phyloP scores from a whole-genome alignment of 108 stramenopile genomes.

The Cylindrotheca closterium region DNA sequence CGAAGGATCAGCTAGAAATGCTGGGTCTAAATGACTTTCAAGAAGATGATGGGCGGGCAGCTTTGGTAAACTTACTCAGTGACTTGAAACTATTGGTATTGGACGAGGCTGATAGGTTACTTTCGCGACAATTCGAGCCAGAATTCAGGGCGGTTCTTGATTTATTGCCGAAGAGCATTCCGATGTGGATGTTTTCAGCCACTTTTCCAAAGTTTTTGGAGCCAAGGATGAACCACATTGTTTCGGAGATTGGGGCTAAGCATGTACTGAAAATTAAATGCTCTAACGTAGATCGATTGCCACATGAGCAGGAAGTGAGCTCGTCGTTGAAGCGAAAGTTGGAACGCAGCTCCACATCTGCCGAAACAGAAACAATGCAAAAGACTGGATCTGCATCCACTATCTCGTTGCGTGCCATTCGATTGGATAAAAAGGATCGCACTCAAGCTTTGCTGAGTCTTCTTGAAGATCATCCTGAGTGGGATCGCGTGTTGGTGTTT shows the following conservation, averaged over 20 bases:
- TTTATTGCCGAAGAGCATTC: constrained; percentile 31
- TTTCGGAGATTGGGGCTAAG: constrained; percentile 62
- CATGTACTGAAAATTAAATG: constrained; percentile 58
- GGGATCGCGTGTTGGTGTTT: constrained; percentile 89
- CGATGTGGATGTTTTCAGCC: constrained; percentile 84
- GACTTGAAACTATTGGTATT: constrained; percentile 80
- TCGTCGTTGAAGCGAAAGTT: constrained; percentile 33
- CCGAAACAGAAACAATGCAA: constrained; percentile 16
- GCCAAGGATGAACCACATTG: constrained; percentile 75
- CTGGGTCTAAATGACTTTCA: constrained; percentile 32
- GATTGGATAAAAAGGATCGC: constrained; percentile 58
- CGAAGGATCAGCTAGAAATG: constrained; percentile 49
- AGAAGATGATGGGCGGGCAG: constrained; percentile 48
- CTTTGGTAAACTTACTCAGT: constrained; percentile 51
- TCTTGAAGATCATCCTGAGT: constrained; percentile 53
- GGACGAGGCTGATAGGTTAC: constrained; percentile 94
- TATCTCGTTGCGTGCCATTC: constrained; percentile 62
- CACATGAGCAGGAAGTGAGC: constrained; percentile 23
- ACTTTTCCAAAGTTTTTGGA: constrained; percentile 92
- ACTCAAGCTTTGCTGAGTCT: constrained; percentile 62
- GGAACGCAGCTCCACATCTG: constrained; percentile 22
- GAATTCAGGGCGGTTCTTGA: constrained; percentile 78
- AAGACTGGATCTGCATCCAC: constrained; percentile 62
- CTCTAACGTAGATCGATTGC: constrained; percentile 41
- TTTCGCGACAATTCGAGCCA: constrained; percentile 71